Evolutionary conservation across 805 yeast genomes (phyloP), one percentile per base, ranked within the genome.

Genomic region (Yarrowia sp.): DNA sequence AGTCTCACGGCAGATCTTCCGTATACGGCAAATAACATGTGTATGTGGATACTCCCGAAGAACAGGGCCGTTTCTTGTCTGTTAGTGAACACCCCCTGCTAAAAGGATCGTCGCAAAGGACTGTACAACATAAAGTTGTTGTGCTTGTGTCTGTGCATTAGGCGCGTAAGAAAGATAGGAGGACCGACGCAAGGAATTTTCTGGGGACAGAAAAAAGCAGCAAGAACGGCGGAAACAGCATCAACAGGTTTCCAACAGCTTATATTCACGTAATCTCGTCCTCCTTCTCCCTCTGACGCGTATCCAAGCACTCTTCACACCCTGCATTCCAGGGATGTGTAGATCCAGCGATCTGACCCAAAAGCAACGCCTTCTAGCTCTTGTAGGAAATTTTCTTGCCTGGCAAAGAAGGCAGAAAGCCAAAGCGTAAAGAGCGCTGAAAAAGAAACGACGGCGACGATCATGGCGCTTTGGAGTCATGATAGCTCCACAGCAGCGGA

Each of bases 311-410:
- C 45, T 4, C 36, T 22, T 22, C 19, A 22, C 38, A n/a, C 63
- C 63, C 63, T 56, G 63, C 63, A 56, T 56, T 56, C 63, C 63
- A 56, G 63, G 63, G 63, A 40, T 56, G 19, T 42, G 63, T 41
- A 41, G 63, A 56, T 56, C 63, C 63, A 56, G 63, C 63, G 63
- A 56, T 56, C 63, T 15, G 45, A 26, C 9, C 63, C 40, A 56
- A 56, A 56, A 56, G 63, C 63, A 56, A 56, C 10, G 19, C 22
- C 46, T 22, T 10, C 11, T 35, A 38, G 45, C 59, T 53, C 22
- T 53, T 53, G 36, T 53, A 26, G 59, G 59, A 40, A 38, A 11
- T 15, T 46, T 46, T 48, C n/a, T 9, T 8, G 36, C 32, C 36
- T 32, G 38, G 19, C 16, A n/a, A 15, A 32, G 35, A 35, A 12